These are phyloP conservation scores for Leptographium radiaticola DNA, from an alignment of 2,329 filamentous ascomycete genomes.

Conservation along the genomic window DNA sequence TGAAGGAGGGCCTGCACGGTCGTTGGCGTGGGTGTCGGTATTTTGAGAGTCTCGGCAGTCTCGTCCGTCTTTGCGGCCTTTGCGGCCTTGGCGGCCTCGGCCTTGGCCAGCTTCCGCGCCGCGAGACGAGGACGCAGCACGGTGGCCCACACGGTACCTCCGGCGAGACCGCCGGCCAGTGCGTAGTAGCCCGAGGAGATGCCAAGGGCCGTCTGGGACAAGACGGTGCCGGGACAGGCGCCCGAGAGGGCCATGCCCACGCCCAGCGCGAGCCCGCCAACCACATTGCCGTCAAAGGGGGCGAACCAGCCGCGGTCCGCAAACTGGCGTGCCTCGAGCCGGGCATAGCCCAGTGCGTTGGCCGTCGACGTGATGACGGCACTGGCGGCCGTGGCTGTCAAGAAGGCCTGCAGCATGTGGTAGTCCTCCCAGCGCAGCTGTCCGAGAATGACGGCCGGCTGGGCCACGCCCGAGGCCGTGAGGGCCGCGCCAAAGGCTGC, in stretches of 20 bases:
- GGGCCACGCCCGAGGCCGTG: conserved; percentile 44
- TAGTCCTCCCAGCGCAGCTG: conserved; percentile 50
- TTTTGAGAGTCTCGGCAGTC: background rate
- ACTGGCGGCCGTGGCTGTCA: conserved; percentile 48
- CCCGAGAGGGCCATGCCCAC: conserved; percentile 54
- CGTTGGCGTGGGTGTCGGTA: conserved; percentile 3
- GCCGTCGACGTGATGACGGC: conserved; percentile 33
- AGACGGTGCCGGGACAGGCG: conserved; percentile 52
- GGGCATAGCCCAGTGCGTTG: conserved; percentile 28
- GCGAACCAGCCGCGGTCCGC: conserved; percentile 40
- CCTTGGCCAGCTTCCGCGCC: background rate
- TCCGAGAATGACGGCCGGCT: conserved; percentile 43
- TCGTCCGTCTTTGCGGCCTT: background rate
- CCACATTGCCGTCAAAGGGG: conserved; percentile 48
- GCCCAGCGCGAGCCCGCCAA: conserved; percentile 49
- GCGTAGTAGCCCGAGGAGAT: conserved; percentile 37
- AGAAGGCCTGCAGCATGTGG: conserved; percentile 53
- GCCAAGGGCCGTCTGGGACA: conserved; percentile 44
- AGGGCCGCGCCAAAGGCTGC: conserved; percentile 49
- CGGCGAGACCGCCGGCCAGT: conserved; percentile 39
- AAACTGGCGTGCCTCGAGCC: conserved; percentile 32
- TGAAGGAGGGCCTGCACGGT: conserved; percentile 28
- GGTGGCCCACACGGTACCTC: conserved; percentile 39
- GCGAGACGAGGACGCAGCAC: conserved; percentile 22
- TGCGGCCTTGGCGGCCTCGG: background rate